phyloP scores from a whole-genome alignment of 306 rosid genomes.

The Hippophae tibetana region DNA sequence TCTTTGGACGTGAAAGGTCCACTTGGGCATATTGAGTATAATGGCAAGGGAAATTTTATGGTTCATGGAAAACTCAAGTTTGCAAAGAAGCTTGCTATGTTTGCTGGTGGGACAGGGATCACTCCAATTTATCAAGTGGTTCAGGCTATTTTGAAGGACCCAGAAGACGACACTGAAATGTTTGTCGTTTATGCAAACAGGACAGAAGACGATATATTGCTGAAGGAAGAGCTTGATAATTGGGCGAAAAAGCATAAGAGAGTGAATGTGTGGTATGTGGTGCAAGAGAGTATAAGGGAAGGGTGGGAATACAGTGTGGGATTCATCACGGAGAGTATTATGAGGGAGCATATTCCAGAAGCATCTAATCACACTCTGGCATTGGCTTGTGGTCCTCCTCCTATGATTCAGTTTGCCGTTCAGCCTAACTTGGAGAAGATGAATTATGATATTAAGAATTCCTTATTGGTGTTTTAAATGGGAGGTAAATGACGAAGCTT shows the following conservation, averaged over 20 bases:
- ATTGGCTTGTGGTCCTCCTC: slow-evolving; percentile 74
- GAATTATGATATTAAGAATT: slow-evolving; percentile 46
- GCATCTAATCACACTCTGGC: slow-evolving; percentile 53
- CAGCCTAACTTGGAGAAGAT: slow-evolving; percentile 63
- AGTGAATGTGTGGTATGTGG: slow-evolving; percentile 75
- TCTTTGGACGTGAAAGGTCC: slow-evolving; percentile 70
- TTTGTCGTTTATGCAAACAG: slow-evolving; percentile 66
- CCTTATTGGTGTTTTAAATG: slow-evolving; percentile 48
- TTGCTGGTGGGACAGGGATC: slow-evolving; percentile 88
- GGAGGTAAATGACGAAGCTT: background rate
- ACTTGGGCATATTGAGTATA: slow-evolving; percentile 72
- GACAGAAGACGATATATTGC: slow-evolving; percentile 62
- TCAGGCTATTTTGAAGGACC: slow-evolving; percentile 63
- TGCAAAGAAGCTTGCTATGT: slow-evolving; percentile 55
- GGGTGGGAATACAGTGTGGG: slow-evolving; percentile 75
- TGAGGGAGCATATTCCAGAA: slow-evolving; percentile 51
- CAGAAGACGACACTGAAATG: slow-evolving; percentile 67
- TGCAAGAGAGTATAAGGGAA: slow-evolving; percentile 33
- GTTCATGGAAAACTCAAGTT: slow-evolving; percentile 45
- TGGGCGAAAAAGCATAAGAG: slow-evolving; percentile 51
- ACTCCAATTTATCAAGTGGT: slow-evolving; percentile 74
- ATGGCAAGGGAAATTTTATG: slow-evolving; percentile 45
- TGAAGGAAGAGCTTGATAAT: slow-evolving; percentile 54
- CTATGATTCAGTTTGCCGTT: slow-evolving; percentile 70
- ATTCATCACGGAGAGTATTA: slow-evolving; percentile 41